A percentile compares a stretch with the other conserved stretches of the same genome.
Evolutionary conservation across 2,329 filamentous ascomycete genomes (phyloP).

Genomic region (Monosporascus sp.): DNA sequence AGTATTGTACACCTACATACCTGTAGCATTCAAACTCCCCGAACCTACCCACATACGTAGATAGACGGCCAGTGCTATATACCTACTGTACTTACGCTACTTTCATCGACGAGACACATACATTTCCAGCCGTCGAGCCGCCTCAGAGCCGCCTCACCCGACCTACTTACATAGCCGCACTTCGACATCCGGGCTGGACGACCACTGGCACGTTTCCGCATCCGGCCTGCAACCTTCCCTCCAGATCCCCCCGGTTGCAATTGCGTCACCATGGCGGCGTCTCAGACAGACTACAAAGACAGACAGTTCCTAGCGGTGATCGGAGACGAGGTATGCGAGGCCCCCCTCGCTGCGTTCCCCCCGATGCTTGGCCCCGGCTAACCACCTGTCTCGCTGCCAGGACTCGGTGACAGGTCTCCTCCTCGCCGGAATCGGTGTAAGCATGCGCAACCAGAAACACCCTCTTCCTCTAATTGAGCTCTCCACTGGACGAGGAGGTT

Average conservation of each 20-base stretch:
- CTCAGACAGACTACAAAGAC: conserved; percentile 65
- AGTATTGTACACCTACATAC: no score
- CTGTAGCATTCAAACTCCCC: no score
- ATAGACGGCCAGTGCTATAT: background rate
- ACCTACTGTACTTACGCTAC: background rate
- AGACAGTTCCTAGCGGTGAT: conserved; percentile 96
- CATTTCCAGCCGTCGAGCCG: background rate
- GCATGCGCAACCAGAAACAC: conserved; percentile 4
- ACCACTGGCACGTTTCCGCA: background rate
- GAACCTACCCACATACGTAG: background rate
- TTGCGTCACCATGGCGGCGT: conserved; percentile 34
- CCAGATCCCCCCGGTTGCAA: conserved; percentile 1
- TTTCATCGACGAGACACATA: background rate
- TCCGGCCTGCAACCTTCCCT: background rate
- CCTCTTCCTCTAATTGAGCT: background rate
- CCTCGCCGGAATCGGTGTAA: conserved; percentile 88
- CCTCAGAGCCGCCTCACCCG: background rate
- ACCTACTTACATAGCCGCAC: background rate
- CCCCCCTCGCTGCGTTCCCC: background rate
- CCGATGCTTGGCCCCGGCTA: background rate
- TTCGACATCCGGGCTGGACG: background rate
- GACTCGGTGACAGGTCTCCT: conserved; percentile 94
- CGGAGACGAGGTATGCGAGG: conserved; percentile 73
- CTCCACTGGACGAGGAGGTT: no score
- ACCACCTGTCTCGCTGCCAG: conserved; percentile 42